Evolutionary conservation across 2,329 filamentous ascomycete genomes (phyloP).

Genomic region (Cucurbitaria berberidis): DNA sequence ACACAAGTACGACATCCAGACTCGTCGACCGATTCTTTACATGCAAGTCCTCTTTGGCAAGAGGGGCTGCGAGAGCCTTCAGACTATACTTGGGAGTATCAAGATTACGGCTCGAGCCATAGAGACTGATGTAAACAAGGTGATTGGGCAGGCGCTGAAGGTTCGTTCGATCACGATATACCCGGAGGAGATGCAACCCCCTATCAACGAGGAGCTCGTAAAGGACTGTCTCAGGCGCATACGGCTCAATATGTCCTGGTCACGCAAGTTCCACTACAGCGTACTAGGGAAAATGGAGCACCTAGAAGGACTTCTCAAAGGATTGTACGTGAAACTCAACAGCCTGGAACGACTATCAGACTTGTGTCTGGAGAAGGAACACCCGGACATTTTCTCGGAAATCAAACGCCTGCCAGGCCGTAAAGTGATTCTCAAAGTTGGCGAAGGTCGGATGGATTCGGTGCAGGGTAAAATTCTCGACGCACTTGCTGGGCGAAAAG

Average conservation of each 20-base stretch:
- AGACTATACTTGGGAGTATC: slow-evolving; percentile 21
- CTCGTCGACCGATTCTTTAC: slow-evolving; percentile 25
- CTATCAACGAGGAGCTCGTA: slow-evolving; percentile 18
- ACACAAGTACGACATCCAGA: slow-evolving; percentile 28
- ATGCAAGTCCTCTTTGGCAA: slow-evolving; percentile 31
- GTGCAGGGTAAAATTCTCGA: slow-evolving; percentile 25
- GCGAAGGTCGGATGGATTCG: slow-evolving; percentile 13
- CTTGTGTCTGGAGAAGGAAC: slow-evolving; percentile 30
- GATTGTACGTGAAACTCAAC: slow-evolving; percentile 26
- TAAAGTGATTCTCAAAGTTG: slow-evolving; percentile 20
- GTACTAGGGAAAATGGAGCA: slow-evolving; percentile 23
- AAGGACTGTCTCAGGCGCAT: slow-evolving; percentile 27
- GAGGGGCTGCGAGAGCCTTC: slow-evolving; percentile 26
- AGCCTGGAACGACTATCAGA: slow-evolving; percentile 32
- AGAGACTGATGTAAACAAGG: slow-evolving; percentile 19
- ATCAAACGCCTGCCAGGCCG: slow-evolving; percentile 33
- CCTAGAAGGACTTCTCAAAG: slow-evolving; percentile 23
- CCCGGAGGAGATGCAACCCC: slow-evolving; percentile 4
- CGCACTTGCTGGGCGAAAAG: slow-evolving; percentile 28
- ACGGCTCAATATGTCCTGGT: slow-evolving; percentile 23
- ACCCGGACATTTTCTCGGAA: slow-evolving; percentile 28
- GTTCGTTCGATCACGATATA: slow-evolving; percentile 4
- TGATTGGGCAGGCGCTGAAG: slow-evolving; percentile 26
- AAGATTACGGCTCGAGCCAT: slow-evolving; percentile 15
- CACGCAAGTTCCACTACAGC: slow-evolving; percentile 27